Percentiles rank a stretch among this genome's conserved stretches.
Evolutionary conservation across 305 asterid species (phyloP).

Genomic region (Solanum chacoense): DNA sequence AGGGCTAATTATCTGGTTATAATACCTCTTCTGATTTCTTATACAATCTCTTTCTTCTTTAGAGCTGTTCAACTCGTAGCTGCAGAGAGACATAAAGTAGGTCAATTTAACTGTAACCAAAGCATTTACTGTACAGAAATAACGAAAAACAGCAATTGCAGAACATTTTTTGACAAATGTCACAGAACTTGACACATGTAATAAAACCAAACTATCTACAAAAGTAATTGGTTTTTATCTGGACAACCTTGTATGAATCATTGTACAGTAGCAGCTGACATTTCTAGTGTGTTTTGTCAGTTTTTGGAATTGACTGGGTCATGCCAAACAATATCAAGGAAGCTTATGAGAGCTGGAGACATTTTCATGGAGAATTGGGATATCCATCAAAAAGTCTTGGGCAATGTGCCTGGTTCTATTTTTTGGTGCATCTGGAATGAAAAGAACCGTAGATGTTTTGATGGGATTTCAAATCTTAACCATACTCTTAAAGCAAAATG

Average conservation of each 20-base stretch:
- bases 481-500: background rate
- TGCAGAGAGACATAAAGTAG: slow-evolving; percentile 3
- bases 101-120: background rate
- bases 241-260: background rate
- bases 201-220: background rate
- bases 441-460: background rate
- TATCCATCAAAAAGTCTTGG: background rate
- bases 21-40: slow-evolving; percentile 16
- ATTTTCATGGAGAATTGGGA: background rate
- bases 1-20: background rate
- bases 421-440: background rate
- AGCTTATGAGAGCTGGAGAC: background rate
- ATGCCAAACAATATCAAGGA: background rate
- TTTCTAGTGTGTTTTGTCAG: background rate
- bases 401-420: background rate
- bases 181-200: background rate
- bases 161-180: background rate
- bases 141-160: background rate
- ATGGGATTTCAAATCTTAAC: background rate
- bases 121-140: background rate
- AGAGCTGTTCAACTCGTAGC: slow-evolving; percentile 19
- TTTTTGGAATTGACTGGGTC: background rate
- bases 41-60: slow-evolving; percentile 17
- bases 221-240: background rate
- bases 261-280: background rate